Evolutionary conservation across 768 basidiomycete genomes (phyloP), one percentile per base, ranked within the genome.

Genomic region (Suillus decipiens): DNA sequence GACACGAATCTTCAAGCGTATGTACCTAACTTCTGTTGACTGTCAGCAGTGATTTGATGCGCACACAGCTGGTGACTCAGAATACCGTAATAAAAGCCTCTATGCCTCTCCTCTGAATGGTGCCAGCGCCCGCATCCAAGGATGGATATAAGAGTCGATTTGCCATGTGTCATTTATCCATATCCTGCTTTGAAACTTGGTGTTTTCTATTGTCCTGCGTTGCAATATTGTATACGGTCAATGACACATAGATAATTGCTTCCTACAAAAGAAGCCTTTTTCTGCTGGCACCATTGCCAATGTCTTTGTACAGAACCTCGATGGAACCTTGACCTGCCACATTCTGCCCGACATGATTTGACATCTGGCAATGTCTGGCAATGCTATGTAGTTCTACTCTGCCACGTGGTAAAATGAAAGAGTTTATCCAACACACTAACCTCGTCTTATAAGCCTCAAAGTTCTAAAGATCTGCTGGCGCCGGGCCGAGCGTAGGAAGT

Each of bases 11-110:
- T n/a, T 53, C 11, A n/a, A 53, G 11, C 19, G 51, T 53, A 33
- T 11, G 51, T 34, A 34, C 17, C 19, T 14, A 34, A 12, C 34
- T n/a, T 34, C 6, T n/a, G 31, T 53, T 53, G 51, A 33, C 11
- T 14, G 1, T 53, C 34, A n/a, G 33, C 51, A 53, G 33, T 33
- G 5, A 34, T 53, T 1, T 33, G 10, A 53, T 33, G 33, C 33
- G 10, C 10, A 53, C 19, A 6, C 51, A 53, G 33, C 51, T 33
- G 33, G 31, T 31, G 33, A 34, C 19, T n/a, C 51, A 11, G 51
- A 34, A 34, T 53, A 53, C 33, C 51, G 51, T 19, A 53, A 53
- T 34, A 53, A 53, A 34, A 53, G 51, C 31, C 51, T 53, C 51
- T 53, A 53, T 36, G 51, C 33, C 11, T 53, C 51, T n/a, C 51